Evolutionary conservation across 805 yeast genomes (phyloP).

Genomic region (Zygoascus ofunaensis): DNA sequence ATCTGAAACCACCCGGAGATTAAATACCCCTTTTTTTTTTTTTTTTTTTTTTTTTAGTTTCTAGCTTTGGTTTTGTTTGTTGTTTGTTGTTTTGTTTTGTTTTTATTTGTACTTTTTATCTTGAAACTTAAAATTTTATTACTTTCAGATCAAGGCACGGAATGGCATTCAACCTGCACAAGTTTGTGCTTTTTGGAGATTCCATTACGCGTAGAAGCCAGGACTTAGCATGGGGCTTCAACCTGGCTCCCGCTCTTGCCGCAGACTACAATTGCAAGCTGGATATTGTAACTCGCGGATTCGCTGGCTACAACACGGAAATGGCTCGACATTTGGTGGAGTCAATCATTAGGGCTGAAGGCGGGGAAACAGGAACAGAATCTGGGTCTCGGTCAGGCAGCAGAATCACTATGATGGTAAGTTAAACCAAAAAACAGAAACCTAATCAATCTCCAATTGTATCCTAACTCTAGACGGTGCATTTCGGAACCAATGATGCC

Average conservation of each 20-base stretch:
- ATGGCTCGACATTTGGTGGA: slow-evolving; percentile 46
- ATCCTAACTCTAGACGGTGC: slow-evolving; percentile 39
- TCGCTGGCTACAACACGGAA: slow-evolving; percentile 62
- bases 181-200: slow-evolving; percentile 59
- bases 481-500: slow-evolving; percentile 79
- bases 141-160: too few species aligned
- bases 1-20: too few species aligned
- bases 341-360: slow-evolving; percentile 41
- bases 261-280: slow-evolving; percentile 37
- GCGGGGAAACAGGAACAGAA: slow-evolving; percentile 29
- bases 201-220: slow-evolving; percentile 53
- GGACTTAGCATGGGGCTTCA: slow-evolving; percentile 35
- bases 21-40: too few species aligned
- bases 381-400: too few species aligned
- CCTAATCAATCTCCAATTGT: not conserved
- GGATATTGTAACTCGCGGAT: slow-evolving; percentile 69
- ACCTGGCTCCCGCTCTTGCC: slow-evolving; percentile 43
- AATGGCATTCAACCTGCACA: slow-evolving; percentile 20
- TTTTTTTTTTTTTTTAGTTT: too few species aligned
- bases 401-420: slow-evolving; percentile 40
- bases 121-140: too few species aligned
- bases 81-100: too few species aligned
- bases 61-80: too few species aligned
- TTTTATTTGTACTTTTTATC: too few species aligned
- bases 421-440: slow-evolving; percentile 17